Base-by-base conservation (phyloP, 352 stramenopile species). In the Globisporangium rhizosaccharum region DNA sequence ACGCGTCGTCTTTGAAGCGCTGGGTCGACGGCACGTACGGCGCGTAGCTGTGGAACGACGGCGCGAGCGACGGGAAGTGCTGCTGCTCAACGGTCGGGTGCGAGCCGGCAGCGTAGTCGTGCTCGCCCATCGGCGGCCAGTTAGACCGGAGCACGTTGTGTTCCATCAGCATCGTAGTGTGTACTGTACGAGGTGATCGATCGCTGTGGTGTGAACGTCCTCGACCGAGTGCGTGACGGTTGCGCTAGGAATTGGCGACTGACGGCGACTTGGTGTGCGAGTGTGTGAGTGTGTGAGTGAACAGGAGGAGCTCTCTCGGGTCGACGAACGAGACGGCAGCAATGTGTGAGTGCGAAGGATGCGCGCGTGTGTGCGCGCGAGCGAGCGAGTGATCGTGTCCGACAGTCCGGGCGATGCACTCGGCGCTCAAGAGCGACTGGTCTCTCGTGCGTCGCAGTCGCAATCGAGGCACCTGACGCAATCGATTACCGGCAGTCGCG, bases 1-100 rank as follows among this genome's bases (percentile, higher is more conserved):
- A 59, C 59, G 46, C 52, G 15, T 65, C 59, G 42, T 65, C 59
- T n/a, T 65, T 65, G 59, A 56, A 65, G 37, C 59, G 59, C 51
- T 48, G 36, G 12, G 59, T 18, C 15, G 51, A 33, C 45, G 59
- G 36, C 46, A 52, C 52, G 52, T 56, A 65, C 33, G 52, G 33
- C 33, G 51, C 41, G 59, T 65, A 65, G 59, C 39, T 58, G 36
- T 55, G 53, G 45, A 65, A 63, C 42, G 57, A 61, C 36, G 56
- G 51, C 56, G 39, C 39, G 56, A 62, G 52, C 36, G 59, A 51
- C 25, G 59, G 59, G 37, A 65, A 65, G 46, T 65, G 59, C 52
- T 65, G 59, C 37, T 65, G 59, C 59, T 65, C 59, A 52, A 65
- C 46, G 11, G 51, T 59, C 25, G 59, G 33, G 33, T 53, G 58